Conservation (phyloP, 768 basidiomycete species). For the Pleurotus tuber-regium region DNA sequence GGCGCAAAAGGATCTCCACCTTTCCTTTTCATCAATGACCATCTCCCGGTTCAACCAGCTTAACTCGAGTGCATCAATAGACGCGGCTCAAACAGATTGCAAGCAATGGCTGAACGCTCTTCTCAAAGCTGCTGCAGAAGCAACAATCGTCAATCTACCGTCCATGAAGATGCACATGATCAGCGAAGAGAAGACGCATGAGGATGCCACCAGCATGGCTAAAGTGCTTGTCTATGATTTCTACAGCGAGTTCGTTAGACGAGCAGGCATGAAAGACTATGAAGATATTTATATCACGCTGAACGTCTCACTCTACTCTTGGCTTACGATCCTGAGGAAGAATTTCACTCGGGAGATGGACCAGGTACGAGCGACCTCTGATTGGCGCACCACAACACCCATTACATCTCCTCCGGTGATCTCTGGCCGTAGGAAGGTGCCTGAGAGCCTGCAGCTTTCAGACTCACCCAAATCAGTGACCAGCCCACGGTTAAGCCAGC, state of each 20-base stretch:
- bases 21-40: constrained; percentile 74
- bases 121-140: constrained; percentile 60
- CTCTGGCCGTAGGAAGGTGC: constrained; percentile 34
- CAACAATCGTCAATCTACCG: constrained; percentile 77
- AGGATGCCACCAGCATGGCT: constrained; percentile 24
- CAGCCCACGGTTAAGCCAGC: constrained; percentile 2
- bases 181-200: constrained; percentile 52
- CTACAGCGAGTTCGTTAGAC: constrained; percentile 62
- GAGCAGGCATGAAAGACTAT: constrained; percentile 47
- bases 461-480: constrained; percentile 30
- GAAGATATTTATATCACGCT: constrained; percentile 86
- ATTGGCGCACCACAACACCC: constrained; percentile 42
- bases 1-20: constrained; percentile 59
- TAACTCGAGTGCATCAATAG: constrained; percentile 41
- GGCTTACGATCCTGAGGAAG: constrained; percentile 77
- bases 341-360: constrained; percentile 77
- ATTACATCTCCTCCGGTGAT: constrained; percentile 25
- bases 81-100: constrained; percentile 35
- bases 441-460: constrained; percentile 32
- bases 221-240: constrained; percentile 64
- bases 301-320: constrained; percentile 79
- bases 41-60: constrained; percentile 73
- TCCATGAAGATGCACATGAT: constrained; percentile 82
- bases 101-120: constrained; percentile 60
- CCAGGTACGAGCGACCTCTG: constrained; percentile 60